Evolutionary conservation across 768 basidiomycete genomes (phyloP).

Genomic region (Xerocomellus amylosporus): DNA sequence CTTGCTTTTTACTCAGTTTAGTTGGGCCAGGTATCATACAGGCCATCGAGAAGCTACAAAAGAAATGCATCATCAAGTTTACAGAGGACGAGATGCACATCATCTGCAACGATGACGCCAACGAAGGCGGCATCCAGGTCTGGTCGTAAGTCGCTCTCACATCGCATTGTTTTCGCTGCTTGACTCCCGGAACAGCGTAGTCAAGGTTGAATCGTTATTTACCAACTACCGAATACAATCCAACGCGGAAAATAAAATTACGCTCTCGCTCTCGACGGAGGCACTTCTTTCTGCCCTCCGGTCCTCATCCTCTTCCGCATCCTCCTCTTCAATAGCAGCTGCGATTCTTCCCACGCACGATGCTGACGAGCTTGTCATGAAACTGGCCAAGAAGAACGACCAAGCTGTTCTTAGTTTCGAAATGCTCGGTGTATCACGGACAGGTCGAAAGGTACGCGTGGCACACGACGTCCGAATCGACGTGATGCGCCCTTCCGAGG

Average conservation of each 20-base stretch:
- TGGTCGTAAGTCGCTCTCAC: slow-evolving; percentile 60
- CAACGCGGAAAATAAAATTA: slow-evolving; percentile 79
- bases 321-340: slow-evolving; percentile 35
- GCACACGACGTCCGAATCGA: slow-evolving; percentile 82
- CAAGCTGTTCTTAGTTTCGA: slow-evolving; percentile 76
- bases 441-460: slow-evolving; percentile 62
- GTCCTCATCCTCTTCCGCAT: slow-evolving; percentile 53
- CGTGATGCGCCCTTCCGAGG: slow-evolving; percentile 72
- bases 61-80: slow-evolving; percentile 80
- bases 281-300: slow-evolving; percentile 72
- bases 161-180: slow-evolving; percentile 17
- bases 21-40: slow-evolving; percentile 64
- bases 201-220: slow-evolving; percentile 68
- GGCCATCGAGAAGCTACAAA: slow-evolving; percentile 79
- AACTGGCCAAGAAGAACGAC: slow-evolving; percentile 83
- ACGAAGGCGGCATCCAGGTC: slow-evolving; percentile 83
- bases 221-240: slow-evolving; percentile 82
- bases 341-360: slow-evolving; percentile 39
- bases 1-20: neutral
- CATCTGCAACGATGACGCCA: slow-evolving; percentile 77
- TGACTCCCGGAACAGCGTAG: slow-evolving; percentile 41
- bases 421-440: slow-evolving; percentile 61
- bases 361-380: slow-evolving; percentile 70
- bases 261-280: slow-evolving; percentile 67
- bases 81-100: slow-evolving; percentile 71